A percentile compares a stretch with the other conserved stretches of the same genome.
Conservation (phyloP, 169 alveolate genomes). For the Prorocentrum cordatum region DNA sequence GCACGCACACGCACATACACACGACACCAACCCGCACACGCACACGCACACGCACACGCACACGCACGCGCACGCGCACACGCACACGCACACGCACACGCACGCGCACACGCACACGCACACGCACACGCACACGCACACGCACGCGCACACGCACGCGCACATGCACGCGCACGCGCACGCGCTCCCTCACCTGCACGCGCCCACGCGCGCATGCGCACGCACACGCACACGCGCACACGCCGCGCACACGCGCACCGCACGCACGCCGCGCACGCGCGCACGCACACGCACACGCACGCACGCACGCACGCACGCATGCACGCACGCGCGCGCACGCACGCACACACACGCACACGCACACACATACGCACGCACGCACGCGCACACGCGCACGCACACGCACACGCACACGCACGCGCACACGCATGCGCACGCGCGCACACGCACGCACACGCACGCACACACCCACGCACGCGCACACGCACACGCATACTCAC, state of each 20-base stretch:
- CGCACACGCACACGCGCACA: not conserved
- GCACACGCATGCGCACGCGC: not conserved
- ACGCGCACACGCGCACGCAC: not conserved
- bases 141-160: not conserved
- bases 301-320: not conserved
- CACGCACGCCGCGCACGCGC: not conserved
- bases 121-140: not conserved
- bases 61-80: not conserved
- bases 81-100: not conserved
- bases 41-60: not conserved
- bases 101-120: not conserved
- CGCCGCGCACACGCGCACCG: not conserved
- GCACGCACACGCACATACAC: not conserved
- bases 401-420: not conserved
- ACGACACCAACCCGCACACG: not conserved
- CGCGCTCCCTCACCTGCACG: not conserved
- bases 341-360: not conserved
- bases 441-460: not conserved
- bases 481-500: not conserved
- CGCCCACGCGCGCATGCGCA: not conserved
- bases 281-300: not conserved
- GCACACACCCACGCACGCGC: not conserved
- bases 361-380: not conserved
- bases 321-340: not conserved
- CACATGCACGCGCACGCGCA: not conserved